Percentiles rank a stretch among this genome's conserved stretches.
Conservation (phyloP, 1,139 yeast species). For the Hyphopichia fennica region DNA sequence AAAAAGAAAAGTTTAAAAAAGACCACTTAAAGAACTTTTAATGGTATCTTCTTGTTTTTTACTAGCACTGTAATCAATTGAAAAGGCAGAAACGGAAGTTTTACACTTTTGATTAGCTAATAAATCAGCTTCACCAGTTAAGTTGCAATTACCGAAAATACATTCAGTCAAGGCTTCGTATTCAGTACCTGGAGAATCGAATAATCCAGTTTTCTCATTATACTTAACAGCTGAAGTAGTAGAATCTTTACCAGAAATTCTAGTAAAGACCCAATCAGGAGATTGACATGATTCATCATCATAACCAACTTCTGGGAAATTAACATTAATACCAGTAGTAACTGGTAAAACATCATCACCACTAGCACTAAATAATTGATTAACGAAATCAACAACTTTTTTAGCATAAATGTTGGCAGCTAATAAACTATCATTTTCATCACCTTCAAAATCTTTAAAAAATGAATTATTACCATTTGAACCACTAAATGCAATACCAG, state of each 20-base stretch:
- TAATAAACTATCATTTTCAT: constrained; percentile 24
- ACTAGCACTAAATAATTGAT: constrained; percentile 31
- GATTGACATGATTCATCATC: constrained; percentile 28
- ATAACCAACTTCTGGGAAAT: constrained; percentile 43
- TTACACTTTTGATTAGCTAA: constrained; percentile 28
- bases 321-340: constrained; percentile 43
- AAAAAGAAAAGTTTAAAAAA: constrained; percentile 4
- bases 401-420: constrained; percentile 39
- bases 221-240: constrained; percentile 27
- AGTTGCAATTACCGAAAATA: constrained; percentile 31
- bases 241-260: constrained; percentile 37
- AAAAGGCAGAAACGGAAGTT: constrained; percentile 38
- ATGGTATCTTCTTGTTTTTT: not conserved
- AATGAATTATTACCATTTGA: constrained; percentile 44
- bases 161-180: constrained; percentile 2
- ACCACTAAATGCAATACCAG: constrained; percentile 48
- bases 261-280: constrained; percentile 37
- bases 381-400: constrained; percentile 31
- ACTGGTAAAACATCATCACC: constrained; percentile 35
- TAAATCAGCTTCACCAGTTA: constrained; percentile 33
- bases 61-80: constrained; percentile 44
- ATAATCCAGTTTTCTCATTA: constrained; percentile 29
- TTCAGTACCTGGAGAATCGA: constrained; percentile 12
- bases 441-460: constrained; percentile 34
- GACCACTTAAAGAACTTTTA: constrained; percentile 2